A percentile compares a stretch with the other conserved stretches of the same genome.
phyloP scores from a whole-genome alignment of 2,329 filamentous ascomycete species.

The Catunica adiposa region DNA sequence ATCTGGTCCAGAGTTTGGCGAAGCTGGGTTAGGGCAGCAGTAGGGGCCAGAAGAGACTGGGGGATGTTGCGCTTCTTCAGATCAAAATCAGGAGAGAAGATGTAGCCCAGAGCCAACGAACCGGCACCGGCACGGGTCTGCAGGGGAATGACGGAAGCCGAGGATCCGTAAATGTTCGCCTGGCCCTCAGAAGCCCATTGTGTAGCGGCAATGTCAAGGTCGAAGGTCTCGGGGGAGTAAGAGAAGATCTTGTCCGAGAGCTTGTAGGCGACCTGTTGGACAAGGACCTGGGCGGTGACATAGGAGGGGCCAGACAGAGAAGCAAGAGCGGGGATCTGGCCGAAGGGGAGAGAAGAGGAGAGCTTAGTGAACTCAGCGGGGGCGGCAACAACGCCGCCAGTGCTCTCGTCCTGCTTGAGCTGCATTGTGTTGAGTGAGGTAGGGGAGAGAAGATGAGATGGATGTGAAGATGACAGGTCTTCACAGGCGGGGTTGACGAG shows the following conservation, averaged over 20 bases:
- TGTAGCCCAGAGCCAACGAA: constrained; percentile 82
- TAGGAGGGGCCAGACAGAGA: constrained; percentile 77
- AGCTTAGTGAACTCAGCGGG: constrained; percentile 9
- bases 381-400: constrained; percentile 11
- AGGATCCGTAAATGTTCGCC: constrained; percentile 66
- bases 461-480: neutral
- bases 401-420: constrained; percentile 15
- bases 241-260: constrained; percentile 96
- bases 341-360: constrained; percentile 40
- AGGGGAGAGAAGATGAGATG: neutral
- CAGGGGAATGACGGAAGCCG: constrained; percentile 60
- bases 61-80: constrained; percentile 78
- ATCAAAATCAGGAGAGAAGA: constrained; percentile 95
- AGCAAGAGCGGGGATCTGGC: constrained; percentile 35
- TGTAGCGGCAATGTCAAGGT: constrained; percentile 69
- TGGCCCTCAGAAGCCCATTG: constrained; percentile 56
- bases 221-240: constrained; percentile 86
- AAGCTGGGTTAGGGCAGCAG: constrained; percentile 63
- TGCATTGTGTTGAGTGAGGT: constrained; percentile 13
- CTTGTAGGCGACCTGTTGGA: constrained; percentile 90
- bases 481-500: neutral
- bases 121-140: constrained; percentile 83
- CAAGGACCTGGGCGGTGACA: constrained; percentile 77
- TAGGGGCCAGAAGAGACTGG: constrained; percentile 77
- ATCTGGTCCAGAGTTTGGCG: constrained; percentile 80